Evolutionary conservation across 495 filamentous ascomycete genomes (phyloP).

Genomic region (Daldinia loculata): DNA sequence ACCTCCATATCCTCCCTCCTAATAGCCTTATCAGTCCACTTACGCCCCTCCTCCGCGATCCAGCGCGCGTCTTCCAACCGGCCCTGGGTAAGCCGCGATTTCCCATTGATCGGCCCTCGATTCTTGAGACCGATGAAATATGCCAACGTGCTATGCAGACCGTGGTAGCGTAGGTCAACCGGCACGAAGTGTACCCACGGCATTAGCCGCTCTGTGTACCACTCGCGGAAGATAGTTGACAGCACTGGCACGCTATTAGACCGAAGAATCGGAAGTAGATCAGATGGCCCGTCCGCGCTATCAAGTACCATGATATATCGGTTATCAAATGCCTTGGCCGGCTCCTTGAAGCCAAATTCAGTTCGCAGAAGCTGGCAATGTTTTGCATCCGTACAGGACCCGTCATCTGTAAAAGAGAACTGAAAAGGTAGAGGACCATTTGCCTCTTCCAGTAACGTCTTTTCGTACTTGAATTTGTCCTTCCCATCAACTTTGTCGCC

Average conservation of each 20-base stretch:
- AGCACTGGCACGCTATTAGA: slow-evolving; percentile 71
- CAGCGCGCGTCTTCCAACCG: slow-evolving; percentile 53
- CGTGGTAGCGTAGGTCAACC: slow-evolving; percentile 72
- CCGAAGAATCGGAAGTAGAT: slow-evolving; percentile 68
- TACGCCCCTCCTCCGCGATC: slow-evolving; percentile 73
- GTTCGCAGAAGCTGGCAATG: slow-evolving; percentile 56
- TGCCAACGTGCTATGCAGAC: slow-evolving; percentile 68
- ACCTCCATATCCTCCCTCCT: slow-evolving; percentile 84
- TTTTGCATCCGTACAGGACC: slow-evolving; percentile 59
- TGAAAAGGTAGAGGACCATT: slow-evolving; percentile 53
- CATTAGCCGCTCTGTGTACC: slow-evolving; percentile 74
- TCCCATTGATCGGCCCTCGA: slow-evolving; percentile 56
- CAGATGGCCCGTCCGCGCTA: slow-evolving; percentile 73
- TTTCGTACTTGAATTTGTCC: slow-evolving; percentile 48
- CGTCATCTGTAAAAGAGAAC: slow-evolving; percentile 57
- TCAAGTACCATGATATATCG: slow-evolving; percentile 74
- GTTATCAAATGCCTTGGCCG: slow-evolving; percentile 40
- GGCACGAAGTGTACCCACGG: slow-evolving; percentile 85
- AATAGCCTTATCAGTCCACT: slow-evolving; percentile 71
- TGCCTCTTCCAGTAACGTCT: slow-evolving; percentile 43
- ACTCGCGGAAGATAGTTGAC: slow-evolving; percentile 72
- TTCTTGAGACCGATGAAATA: slow-evolving; percentile 63
- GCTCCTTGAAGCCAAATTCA: slow-evolving; percentile 65
- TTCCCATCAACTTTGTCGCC: slow-evolving; percentile 36
- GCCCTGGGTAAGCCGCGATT: slow-evolving; percentile 49